These are phyloP conservation scores for Carex parvula DNA, from an alignment of 176 grass and related monocot species.

Conservation along the genomic window DNA sequence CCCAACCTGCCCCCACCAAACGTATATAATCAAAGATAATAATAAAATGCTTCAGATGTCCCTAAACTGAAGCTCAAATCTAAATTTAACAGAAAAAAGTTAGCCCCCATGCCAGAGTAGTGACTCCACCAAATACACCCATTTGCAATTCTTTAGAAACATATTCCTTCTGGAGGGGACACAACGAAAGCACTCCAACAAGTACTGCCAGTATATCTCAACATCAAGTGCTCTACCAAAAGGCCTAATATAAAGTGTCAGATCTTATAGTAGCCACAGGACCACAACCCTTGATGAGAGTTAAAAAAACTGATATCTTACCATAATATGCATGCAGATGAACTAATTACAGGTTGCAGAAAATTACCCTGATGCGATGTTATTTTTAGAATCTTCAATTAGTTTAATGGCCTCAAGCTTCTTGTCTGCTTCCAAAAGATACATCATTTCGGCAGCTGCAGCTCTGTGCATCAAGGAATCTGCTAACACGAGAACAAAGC, in stretches of 20 bases:
- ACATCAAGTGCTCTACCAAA: not conserved
- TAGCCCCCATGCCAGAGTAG: not conserved
- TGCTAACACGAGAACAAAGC: constrained; percentile 28
- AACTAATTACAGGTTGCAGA: not conserved
- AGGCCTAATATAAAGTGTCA: not conserved
- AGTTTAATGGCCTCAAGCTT: constrained; percentile 74
- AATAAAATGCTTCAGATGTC: not conserved
- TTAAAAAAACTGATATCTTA: not conserved
- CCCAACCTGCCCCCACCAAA: not conserved
- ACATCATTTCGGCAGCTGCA: constrained; percentile 91
- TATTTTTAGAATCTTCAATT: constrained; percentile 94
- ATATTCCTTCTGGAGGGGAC: not conserved
- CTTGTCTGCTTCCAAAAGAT: constrained; percentile 72
- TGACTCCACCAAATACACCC: not conserved
- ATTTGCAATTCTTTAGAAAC: not conserved
- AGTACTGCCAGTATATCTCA: not conserved
- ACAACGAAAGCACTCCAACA: not conserved
- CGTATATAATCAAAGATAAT: not conserved
- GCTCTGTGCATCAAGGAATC: constrained; percentile 78
- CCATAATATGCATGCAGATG: not conserved
- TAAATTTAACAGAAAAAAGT: not conserved
- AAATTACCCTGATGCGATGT: constrained; percentile 54
- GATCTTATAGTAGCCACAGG: not conserved
- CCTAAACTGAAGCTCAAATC: not conserved
- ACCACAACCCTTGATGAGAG: not conserved